Evolutionary conservation across 805 yeast species (phyloP), one percentile per base, ranked within the genome.

Genomic region (Yarrowia deformans): DNA sequence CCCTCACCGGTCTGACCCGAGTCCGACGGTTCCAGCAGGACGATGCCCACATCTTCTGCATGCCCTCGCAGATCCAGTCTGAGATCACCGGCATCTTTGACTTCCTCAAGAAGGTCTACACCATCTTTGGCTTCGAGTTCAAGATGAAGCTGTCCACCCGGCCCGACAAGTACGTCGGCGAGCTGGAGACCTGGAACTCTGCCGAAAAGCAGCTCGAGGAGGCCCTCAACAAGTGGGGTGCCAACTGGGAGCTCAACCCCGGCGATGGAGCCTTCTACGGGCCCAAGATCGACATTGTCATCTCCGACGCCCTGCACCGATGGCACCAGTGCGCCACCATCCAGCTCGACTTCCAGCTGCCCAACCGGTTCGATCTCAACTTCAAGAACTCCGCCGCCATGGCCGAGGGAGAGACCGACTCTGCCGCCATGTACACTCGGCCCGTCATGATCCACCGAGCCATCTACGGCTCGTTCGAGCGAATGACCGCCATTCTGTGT

Each of bases 401-500:
- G 46, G 73, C 70, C 34, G 68, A 63, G 56, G 68, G 68, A 7
- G 69, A 56, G 18, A 71, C 55, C 29, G 46, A 56, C 42, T 84
- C 85, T 0, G 86, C 82, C 56, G 50, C 48, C 18, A 14, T 52
- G 49, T 84, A 84, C 74, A 86, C 85, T 70, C 90, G 97, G 81
- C 99, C 99, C 66, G 99, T 95, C 69, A 95, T 95, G 98, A 94
- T 95, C 77, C 99, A 95, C 84, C 91, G 99, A 83, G 99, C 99
- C 73, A 92, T 95, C 74, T 86, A 94, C 78, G 99, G 99, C 74
- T 91, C 97, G 56, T 96, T 95, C 71, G 99, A 95, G 85, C 91
- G 99, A 85, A 93, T 95, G 98, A 91, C 97, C 72, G 99, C 98
- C 72, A 94, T 95, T 75, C 87, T 95, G 80, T 93, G 97, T 70